Evolutionary conservation across 2,329 filamentous ascomycete species (phyloP).

Genomic region (Onygenales sp.): DNA sequence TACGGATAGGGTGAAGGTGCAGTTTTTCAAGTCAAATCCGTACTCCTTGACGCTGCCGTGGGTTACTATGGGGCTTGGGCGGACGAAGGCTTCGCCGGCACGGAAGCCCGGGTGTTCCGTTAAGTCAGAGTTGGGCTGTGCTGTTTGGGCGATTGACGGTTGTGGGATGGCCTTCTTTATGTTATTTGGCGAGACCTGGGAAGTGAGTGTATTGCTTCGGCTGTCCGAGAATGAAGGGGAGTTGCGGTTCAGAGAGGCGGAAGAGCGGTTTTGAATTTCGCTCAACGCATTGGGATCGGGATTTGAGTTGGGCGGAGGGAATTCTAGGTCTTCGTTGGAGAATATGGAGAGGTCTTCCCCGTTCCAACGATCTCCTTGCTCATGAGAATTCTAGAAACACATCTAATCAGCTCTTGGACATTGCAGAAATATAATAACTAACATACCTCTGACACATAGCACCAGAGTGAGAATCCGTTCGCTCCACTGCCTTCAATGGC

Average conservation of each 20-base stretch:
- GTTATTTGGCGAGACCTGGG: slow-evolving; percentile 61
- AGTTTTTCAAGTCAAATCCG: slow-evolving; percentile 73
- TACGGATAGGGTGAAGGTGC: slow-evolving; percentile 65
- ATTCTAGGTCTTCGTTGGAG: slow-evolving; percentile 67
- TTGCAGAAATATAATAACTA: slow-evolving; percentile 22
- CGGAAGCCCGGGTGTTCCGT: slow-evolving; percentile 65
- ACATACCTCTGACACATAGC: slow-evolving; percentile 63
- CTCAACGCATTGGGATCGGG: slow-evolving; percentile 20
- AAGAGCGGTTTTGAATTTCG: slow-evolving; percentile 25
- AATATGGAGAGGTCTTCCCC: slow-evolving; percentile 91
- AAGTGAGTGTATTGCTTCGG: slow-evolving; percentile 31
- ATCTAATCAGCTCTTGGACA: slow-evolving; percentile 38
- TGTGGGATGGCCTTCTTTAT: slow-evolving; percentile 59
- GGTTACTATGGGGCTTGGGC: slow-evolving; percentile 68
- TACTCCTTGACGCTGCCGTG: slow-evolving; percentile 62
- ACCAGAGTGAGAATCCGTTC: slow-evolving; percentile 83
- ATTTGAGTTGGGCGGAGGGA: slow-evolving; percentile 28
- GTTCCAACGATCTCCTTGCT: slow-evolving; percentile 91
- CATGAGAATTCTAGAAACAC: slow-evolving; percentile 63
- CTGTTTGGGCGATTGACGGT: slow-evolving; percentile 47
- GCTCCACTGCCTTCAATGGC: slow-evolving; percentile 74
- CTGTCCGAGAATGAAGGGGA: slow-evolving; percentile 48
- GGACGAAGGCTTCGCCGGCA: slow-evolving; percentile 85
- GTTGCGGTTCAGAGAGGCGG: slow-evolving; percentile 24
- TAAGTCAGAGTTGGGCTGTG: slow-evolving; percentile 45